These are phyloP conservation scores for Nicotiana noctiflora DNA, from an alignment of 257 asterid genomes.

Conservation along the genomic window DNA sequence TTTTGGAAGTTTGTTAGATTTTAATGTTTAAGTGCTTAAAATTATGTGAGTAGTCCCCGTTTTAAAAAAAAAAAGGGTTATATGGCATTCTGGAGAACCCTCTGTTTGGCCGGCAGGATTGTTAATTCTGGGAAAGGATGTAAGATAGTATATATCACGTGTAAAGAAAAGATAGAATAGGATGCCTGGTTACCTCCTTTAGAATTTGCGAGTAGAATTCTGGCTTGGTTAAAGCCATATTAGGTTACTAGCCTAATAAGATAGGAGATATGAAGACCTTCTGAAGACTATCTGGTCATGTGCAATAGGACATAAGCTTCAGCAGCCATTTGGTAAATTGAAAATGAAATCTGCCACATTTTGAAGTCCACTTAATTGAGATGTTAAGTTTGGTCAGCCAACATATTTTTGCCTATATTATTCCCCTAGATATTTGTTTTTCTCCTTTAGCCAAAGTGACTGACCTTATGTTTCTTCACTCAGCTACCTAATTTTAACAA, in stretches of 20 bases:
- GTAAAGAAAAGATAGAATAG: background rate
- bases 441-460: background rate
- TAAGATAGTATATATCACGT: background rate
- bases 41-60: background rate
- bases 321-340: background rate
- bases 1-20: background rate
- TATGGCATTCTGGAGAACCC: background rate
- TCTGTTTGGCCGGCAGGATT: background rate
- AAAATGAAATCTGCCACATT: background rate
- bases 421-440: background rate
- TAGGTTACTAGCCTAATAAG: background rate
- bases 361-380: background rate
- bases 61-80: background rate
- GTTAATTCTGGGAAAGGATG: background rate
- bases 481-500: slow-evolving; percentile 89
- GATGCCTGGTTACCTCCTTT: background rate
- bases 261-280: background rate
- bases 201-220: background rate
- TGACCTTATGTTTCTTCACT: slow-evolving; percentile 15
- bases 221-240: background rate
- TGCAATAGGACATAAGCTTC: background rate
- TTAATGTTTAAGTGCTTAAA: background rate
- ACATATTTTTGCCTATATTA: background rate
- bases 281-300: background rate
- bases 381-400: background rate